Conservation (phyloP, 2,329 filamentous ascomycete species). For the Blastomyces gilchristii region DNA sequence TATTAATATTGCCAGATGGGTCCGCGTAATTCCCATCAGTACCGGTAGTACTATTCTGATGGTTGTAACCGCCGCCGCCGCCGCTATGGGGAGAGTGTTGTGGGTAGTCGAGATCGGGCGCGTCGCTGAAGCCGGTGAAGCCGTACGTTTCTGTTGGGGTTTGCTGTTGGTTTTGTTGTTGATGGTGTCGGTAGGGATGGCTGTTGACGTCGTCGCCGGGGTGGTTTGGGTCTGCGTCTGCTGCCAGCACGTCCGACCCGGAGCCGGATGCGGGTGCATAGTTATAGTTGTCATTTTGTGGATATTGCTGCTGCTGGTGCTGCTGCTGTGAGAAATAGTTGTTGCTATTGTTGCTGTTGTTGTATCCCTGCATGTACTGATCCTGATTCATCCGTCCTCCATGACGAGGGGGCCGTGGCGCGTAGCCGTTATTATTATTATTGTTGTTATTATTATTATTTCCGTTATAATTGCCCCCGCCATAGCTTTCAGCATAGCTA, state of each 20-base stretch:
- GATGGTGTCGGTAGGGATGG: conserved; percentile 11
- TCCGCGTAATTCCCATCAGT: conserved; percentile 16
- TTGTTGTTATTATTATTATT: conserved; percentile 26
- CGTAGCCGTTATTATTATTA: conserved; percentile 14
- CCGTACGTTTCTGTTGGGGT: conserved; percentile 53
- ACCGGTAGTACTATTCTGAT: too few relatives aligned
- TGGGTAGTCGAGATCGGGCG: conserved; percentile 30
- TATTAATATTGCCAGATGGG: not conserved
- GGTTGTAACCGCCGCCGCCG: not conserved
- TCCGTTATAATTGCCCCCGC: conserved; percentile 41
- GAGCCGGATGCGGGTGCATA: conserved; percentile 56
- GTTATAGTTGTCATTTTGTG: conserved; percentile 78
- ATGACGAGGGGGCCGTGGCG: conserved; percentile 24
- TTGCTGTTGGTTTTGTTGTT: conserved; percentile 29
- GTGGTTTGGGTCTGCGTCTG: conserved; percentile 73
- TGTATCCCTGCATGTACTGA: conserved; percentile 22
- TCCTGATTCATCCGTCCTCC: conserved; percentile 28
- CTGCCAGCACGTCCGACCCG: conserved; percentile 64
- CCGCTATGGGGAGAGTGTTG: conserved; percentile 15
- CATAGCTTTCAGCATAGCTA: conserved; percentile 34
- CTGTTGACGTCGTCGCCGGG: too few relatives aligned
- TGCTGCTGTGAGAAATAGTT: conserved; percentile 47
- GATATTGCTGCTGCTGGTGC: conserved; percentile 47
- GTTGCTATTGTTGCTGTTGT: conserved; percentile 24
- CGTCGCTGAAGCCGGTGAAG: conserved; percentile 43